Evolutionary conservation across 495 filamentous ascomycete species (phyloP).

Genomic region (Choiromyces venosus): DNA sequence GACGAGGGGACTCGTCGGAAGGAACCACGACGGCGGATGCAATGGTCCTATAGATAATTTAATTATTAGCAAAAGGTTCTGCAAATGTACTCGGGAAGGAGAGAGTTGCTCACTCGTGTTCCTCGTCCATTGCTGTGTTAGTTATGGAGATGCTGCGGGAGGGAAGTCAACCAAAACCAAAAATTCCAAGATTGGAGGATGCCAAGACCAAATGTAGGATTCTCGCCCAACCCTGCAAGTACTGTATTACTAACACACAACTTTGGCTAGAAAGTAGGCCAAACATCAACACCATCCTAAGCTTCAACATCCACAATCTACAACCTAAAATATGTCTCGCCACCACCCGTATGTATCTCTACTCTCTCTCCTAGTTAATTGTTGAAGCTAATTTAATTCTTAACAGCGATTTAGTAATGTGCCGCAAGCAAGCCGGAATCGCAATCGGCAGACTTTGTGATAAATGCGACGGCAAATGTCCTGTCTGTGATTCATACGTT

Average conservation of each 20-base stretch:
- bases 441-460: slow-evolving; percentile 98
- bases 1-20: slow-evolving; percentile 45
- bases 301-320: background rate
- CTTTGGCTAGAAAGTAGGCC: slow-evolving; percentile 16
- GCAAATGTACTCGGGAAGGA: background rate
- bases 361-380: slow-evolving; percentile 37
- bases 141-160: slow-evolving; percentile 24
- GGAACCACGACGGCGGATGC: slow-evolving; percentile 64
- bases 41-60: slow-evolving; percentile 46
- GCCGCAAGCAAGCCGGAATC: slow-evolving; percentile 97
- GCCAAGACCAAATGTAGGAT: slow-evolving; percentile 12
- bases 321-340: slow-evolving; percentile 56
- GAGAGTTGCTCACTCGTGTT: slow-evolving; percentile 39
- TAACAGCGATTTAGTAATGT: slow-evolving; percentile 93
- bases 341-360: slow-evolving; percentile 63
- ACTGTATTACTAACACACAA: slow-evolving; percentile 16
- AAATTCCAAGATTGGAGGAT: slow-evolving; percentile 4
- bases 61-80: slow-evolving; percentile 3
- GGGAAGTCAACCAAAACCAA: slow-evolving; percentile 17
- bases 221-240: slow-evolving; percentile 11
- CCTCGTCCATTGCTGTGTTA: slow-evolving; percentile 27
- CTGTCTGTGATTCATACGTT: slow-evolving; percentile 98
- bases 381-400: slow-evolving; percentile 42
- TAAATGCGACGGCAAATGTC: slow-evolving; percentile 99
- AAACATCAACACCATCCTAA: slow-evolving; percentile 10